phyloP scores from a whole-genome alignment of 2,329 filamentous ascomycete species.

The Madurella fahalii region DNA sequence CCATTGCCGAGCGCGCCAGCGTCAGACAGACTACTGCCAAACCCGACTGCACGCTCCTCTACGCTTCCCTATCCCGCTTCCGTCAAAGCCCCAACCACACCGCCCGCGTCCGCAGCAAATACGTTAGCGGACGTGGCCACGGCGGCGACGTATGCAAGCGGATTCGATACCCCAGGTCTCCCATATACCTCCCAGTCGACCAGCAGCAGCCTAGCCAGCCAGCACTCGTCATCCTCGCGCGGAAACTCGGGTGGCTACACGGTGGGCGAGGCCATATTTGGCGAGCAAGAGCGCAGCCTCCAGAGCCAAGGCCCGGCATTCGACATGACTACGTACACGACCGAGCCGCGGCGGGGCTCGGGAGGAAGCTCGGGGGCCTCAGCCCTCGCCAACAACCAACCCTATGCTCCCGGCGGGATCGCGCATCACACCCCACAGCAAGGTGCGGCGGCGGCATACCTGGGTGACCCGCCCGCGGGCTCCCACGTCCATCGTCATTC shows the following conservation, averaged over 20 bases:
- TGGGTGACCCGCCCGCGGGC: neutral
- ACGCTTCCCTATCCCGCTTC: slow-evolving; percentile 27
- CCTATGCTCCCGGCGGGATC: slow-evolving; percentile 5
- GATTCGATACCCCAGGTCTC: slow-evolving; percentile 15
- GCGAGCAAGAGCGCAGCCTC: slow-evolving; percentile 27
- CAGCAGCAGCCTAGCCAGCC: slow-evolving; percentile 7
- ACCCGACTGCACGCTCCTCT: slow-evolving; percentile 32
- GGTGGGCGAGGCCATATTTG: slow-evolving; percentile 24
- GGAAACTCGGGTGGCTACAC: slow-evolving; percentile 20
- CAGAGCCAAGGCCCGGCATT: slow-evolving; percentile 27
- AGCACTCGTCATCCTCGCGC: slow-evolving; percentile 13
- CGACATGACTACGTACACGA: slow-evolving; percentile 27
- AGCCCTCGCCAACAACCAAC: too few species aligned
- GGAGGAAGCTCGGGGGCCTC: neutral
- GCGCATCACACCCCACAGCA: slow-evolving; percentile 4
- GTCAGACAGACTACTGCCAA: slow-evolving; percentile 33
- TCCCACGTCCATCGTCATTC: slow-evolving; percentile 1
- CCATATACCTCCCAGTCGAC: slow-evolving; percentile 12
- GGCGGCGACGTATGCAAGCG: slow-evolving; percentile 23
- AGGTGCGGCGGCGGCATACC: neutral
- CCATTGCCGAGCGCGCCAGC: slow-evolving; percentile 30
- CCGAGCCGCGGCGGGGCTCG: slow-evolving; percentile 27
- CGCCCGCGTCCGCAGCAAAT: slow-evolving; percentile 11
- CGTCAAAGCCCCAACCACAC: slow-evolving; percentile 20
- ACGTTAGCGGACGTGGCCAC: slow-evolving; percentile 30